Evolutionary conservation across 768 basidiomycete genomes (phyloP), one percentile per base, ranked within the genome.

Genomic region (Psilocybe tampanensis): DNA sequence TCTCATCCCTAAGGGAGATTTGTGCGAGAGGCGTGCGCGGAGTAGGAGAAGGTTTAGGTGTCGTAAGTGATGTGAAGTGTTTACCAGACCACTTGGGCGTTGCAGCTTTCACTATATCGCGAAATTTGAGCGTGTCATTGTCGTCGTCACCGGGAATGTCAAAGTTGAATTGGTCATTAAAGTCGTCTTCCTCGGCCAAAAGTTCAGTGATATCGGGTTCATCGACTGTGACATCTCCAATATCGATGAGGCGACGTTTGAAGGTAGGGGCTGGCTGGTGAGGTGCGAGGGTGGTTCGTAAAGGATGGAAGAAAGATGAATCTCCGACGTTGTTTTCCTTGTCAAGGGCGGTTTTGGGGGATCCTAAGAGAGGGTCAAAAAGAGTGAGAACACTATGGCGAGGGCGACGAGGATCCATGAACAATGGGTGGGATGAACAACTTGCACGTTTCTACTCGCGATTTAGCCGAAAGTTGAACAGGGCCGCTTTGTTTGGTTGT

Each of bases 211-310:
- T 67, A 19, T 68, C 68, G 9, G 69, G 62, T 45, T 79, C 74
- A 47, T 76, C 74, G 23, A 77, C 63, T 0, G 81, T 80, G 11
- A 75, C 68, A 57, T 84, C 82, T 23, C 82, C 82, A 45, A 84
- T 65, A 64, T 83, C 82, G 33, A 82, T 68, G 36, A 82, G 74
- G 32, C 79, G 75, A 41, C 72, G 74, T 41, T 70, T 76, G 50
- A 75, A 69, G 22, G 66, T 67, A 34, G 58, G 58, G 4, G n/a
- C n/a, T 39, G 36, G 36, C n/a, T 39, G 36, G 22, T 69, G 62
- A 21, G 71, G 65, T n/a, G n/a, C n/a, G 29, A 29, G 29, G 19
- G 64, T 48, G 26, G 65, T 69, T 36, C 61, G 55, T 13, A 63
- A 45, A 12, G 60, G 68, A 51, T 68, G 71, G 60, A 78, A 79